phyloP scores from a whole-genome alignment of 2,329 filamentous ascomycete genomes.

The Acrocalymma vagum region DNA sequence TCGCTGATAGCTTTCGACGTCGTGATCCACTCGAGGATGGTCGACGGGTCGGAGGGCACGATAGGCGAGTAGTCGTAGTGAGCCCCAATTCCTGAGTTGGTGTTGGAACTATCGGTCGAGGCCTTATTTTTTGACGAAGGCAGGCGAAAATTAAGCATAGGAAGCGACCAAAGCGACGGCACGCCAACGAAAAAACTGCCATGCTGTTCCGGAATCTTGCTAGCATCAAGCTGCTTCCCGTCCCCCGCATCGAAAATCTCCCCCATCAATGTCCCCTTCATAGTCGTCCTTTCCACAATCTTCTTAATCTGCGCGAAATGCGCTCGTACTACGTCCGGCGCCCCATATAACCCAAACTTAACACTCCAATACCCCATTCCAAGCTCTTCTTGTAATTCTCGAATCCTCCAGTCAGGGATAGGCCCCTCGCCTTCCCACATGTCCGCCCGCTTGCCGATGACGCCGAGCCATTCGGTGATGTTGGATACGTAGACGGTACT shows the following conservation, averaged over 20 bases:
- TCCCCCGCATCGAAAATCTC: conserved; percentile 49
- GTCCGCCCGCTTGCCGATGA: conserved; percentile 54
- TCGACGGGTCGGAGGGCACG: conserved; percentile 45
- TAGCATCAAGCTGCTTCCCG: conserved; percentile 51
- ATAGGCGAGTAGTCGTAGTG: conserved; percentile 44
- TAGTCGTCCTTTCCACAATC: conserved; percentile 46
- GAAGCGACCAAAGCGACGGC: conserved; percentile 39
- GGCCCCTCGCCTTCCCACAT: conserved; percentile 55
- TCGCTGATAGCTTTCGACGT: conserved; percentile 54
- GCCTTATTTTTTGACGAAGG: no score
- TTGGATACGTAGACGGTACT: conserved; percentile 57
- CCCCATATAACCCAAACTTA: conserved; percentile 56
- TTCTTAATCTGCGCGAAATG: conserved; percentile 53
- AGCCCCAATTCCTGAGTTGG: conserved; percentile 36
- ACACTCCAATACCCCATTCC: conserved; percentile 56
- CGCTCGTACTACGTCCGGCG: conserved; percentile 53
- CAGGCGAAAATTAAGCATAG: conserved; percentile 42
- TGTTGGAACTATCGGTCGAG: no score
- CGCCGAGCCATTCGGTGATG: conserved; percentile 56
- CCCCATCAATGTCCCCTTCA: conserved; percentile 49
- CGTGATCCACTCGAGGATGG: conserved; percentile 53
- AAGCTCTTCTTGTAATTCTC: conserved; percentile 54
- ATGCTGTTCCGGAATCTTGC: conserved; percentile 34
- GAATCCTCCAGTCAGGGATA: conserved; percentile 56
- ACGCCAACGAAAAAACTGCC: conserved; percentile 43